Percentiles rank a stretch among this genome's conserved stretches.
These are phyloP conservation scores for Cutaneotrichosporon sp. DNA, from an alignment of 1,284 basidiomycete genomes.

Conservation along the genomic window DNA sequence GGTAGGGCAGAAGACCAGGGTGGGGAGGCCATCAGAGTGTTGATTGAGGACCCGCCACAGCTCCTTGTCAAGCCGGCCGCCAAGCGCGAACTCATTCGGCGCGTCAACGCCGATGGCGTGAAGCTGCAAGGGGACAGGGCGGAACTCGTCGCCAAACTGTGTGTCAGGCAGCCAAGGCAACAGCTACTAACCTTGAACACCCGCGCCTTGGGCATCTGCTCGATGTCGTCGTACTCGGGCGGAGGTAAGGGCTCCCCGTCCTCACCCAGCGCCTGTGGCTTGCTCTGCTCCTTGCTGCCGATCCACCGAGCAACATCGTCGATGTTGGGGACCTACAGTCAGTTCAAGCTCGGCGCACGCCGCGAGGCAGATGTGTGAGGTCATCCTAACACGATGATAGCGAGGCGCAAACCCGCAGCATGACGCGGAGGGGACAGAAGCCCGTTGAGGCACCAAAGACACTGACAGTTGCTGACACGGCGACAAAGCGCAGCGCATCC, in stretches of 20 bases:
- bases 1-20: conserved; percentile 81
- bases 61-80: conserved; percentile 69
- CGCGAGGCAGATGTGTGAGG: no score
- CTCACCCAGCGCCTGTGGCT: not conserved
- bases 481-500: conserved; percentile 72
- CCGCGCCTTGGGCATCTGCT: conserved; percentile 59
- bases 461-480: conserved; percentile 83
- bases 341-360: not conserved
- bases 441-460: no score
- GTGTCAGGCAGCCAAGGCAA: not conserved
- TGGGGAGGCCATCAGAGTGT: conserved; percentile 73
- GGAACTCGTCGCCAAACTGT: conserved; percentile 87
- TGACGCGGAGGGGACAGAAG: no score
- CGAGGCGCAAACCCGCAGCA: no score
- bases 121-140: conserved; percentile 76
- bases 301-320: conserved; percentile 89
- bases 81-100: conserved; percentile 79
- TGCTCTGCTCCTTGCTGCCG: conserved; percentile 39
- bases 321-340: conserved; percentile 68
- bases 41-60: conserved; percentile 69
- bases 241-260: not conserved
- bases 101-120: conserved; percentile 63
- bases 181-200: conserved; percentile 66
- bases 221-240: not conserved
- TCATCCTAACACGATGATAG: no score